These are phyloP conservation scores for Brassica balearica DNA, from an alignment of 441 rosid species.

Conservation along the genomic window DNA sequence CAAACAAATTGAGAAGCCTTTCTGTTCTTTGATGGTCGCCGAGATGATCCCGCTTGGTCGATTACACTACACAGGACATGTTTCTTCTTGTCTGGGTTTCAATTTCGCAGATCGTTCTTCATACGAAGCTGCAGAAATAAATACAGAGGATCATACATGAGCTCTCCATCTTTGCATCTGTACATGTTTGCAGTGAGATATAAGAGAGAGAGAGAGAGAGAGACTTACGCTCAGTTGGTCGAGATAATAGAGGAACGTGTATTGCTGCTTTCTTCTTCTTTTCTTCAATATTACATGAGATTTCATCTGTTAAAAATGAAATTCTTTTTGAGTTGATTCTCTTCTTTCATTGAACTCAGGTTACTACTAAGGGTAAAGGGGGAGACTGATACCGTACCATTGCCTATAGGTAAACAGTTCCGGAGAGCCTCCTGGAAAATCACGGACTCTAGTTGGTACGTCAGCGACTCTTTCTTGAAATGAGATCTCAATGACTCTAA, in stretches of 20 bases:
- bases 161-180: background rate
- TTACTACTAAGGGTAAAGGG: slow-evolving; percentile 11
- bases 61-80: slow-evolving; percentile 20
- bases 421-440: slow-evolving; percentile 73
- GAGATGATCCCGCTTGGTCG: background rate
- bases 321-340: background rate
- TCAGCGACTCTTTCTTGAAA: slow-evolving; percentile 64
- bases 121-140: slow-evolving; percentile 62
- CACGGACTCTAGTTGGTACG: slow-evolving; percentile 73
- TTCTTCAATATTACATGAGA: slow-evolving; percentile 32
- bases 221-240: slow-evolving; percentile 89
- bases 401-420: slow-evolving; percentile 53
- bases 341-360: slow-evolving; percentile 13
- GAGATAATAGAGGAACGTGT: slow-evolving; percentile 68
- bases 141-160: slow-evolving; percentile 16
- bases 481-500: slow-evolving; percentile 62
- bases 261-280: slow-evolving; percentile 52
- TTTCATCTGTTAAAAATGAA: slow-evolving; percentile 47
- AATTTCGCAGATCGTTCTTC: slow-evolving; percentile 66
- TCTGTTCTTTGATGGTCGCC: slow-evolving; percentile 27
- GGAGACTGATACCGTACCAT: slow-evolving; percentile 47
- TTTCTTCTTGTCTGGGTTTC: slow-evolving; percentile 44
- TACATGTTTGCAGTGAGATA: slow-evolving; percentile 26
- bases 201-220: background rate
- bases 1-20: background rate